Conservation (phyloP, 2,329 filamentous ascomycete species). For the Cryphonectria nitschkei region DNA sequence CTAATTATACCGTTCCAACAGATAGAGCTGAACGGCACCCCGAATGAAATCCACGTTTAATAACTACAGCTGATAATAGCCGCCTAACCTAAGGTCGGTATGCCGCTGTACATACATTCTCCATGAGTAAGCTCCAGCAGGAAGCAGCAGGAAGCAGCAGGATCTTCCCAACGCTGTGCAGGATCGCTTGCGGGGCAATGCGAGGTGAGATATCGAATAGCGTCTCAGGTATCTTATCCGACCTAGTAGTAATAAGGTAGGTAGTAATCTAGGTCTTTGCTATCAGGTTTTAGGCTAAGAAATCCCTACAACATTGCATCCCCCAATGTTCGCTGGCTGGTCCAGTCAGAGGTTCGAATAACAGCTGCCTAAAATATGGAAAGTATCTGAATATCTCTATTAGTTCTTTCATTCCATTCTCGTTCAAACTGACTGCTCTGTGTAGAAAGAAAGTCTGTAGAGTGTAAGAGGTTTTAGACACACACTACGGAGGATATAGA, state of each 20-base stretch:
- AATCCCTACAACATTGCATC: too few species aligned
- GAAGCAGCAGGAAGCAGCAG: background rate
- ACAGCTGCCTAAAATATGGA: too few species aligned
- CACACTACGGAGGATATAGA: too few species aligned
- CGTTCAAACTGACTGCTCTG: too few species aligned
- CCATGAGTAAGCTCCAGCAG: background rate
- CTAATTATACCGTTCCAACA: background rate
- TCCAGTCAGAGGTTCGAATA: too few species aligned
- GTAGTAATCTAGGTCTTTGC: background rate
- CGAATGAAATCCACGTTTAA: background rate
- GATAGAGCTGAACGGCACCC: background rate
- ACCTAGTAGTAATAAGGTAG: background rate
- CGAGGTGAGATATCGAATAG: background rate
- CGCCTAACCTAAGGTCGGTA: background rate
- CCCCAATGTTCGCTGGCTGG: too few species aligned
- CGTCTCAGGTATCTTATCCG: background rate
- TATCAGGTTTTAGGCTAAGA: too few species aligned
- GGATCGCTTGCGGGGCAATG: background rate
- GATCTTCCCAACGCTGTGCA: background rate
- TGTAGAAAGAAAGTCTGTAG: too few species aligned
- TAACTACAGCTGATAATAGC: background rate
- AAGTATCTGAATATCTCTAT: too few species aligned
- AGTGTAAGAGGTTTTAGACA: too few species aligned
- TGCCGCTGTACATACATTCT: background rate
- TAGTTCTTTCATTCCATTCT: too few species aligned